phyloP scores from a whole-genome alignment of 495 filamentous ascomycete species.

The Lophiotrema nucula region DNA sequence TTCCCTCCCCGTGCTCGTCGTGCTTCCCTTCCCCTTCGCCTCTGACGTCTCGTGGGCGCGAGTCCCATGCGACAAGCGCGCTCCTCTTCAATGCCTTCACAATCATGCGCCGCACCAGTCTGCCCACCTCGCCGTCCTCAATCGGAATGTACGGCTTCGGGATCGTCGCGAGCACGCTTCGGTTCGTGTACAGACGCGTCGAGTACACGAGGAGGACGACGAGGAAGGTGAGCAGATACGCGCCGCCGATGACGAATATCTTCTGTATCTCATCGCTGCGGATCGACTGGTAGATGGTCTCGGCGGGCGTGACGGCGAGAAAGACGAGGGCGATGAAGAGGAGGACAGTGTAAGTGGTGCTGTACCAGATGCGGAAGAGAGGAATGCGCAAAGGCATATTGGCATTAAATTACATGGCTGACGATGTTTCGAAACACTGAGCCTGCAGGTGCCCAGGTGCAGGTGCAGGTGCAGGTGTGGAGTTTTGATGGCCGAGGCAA shows the following conservation, averaged over 20 bases:
- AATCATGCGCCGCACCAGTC: constrained; percentile 72
- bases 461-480: too few relatives aligned
- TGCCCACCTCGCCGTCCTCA: constrained; percentile 72
- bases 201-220: constrained; percentile 76
- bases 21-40: constrained; percentile 28
- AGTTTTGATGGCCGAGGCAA: too few relatives aligned
- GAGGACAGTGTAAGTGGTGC: constrained; percentile 73
- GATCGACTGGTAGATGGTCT: constrained; percentile 78
- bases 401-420: constrained; percentile 23
- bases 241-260: constrained; percentile 78
- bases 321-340: constrained; percentile 69
- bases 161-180: constrained; percentile 73
- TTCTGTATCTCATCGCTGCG: constrained; percentile 64
- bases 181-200: constrained; percentile 83
- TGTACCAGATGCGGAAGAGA: constrained; percentile 78
- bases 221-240: constrained; percentile 71
- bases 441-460: too few relatives aligned
- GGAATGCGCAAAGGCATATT: constrained; percentile 49
- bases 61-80: constrained; percentile 76
- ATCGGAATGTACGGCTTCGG: constrained; percentile 81
- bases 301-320: constrained; percentile 77
- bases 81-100: constrained; percentile 67
- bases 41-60: constrained; percentile 60
- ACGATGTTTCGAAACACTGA: constrained; percentile 8
- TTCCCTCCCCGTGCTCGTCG: constrained; percentile 15